These are phyloP conservation scores for Kodamaea leandrae DNA, from an alignment of 805 yeast species.

Conservation along the genomic window DNA sequence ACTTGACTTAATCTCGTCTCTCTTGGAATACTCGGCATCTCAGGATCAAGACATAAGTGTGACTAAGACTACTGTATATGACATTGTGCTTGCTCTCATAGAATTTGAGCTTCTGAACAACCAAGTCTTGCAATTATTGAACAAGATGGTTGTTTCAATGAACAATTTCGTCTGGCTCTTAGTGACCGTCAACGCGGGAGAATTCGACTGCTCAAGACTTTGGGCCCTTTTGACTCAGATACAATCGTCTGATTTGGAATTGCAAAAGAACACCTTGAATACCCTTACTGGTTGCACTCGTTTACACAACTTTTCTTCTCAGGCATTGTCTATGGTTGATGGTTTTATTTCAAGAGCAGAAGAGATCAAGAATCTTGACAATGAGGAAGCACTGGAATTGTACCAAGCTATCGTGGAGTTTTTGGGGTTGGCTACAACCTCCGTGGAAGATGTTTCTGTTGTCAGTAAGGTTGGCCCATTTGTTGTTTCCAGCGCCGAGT, in stretches of 20 bases:
- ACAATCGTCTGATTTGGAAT: slow-evolving; percentile 14
- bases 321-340: slow-evolving; percentile 26
- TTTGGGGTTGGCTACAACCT: slow-evolving; percentile 38
- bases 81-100: slow-evolving; percentile 38
- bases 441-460: slow-evolving; percentile 23
- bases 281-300: slow-evolving; percentile 38
- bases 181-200: slow-evolving; percentile 25
- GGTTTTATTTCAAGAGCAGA: slow-evolving; percentile 23
- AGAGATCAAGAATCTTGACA: slow-evolving; percentile 9
- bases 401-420: slow-evolving; percentile 47
- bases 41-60: slow-evolving; percentile 6
- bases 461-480: slow-evolving; percentile 9
- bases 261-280: slow-evolving; percentile 37
- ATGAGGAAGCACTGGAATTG: slow-evolving; percentile 11
- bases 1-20: slow-evolving; percentile 73
- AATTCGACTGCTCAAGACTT: slow-evolving; percentile 18
- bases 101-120: slow-evolving; percentile 31
- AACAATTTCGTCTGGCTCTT: slow-evolving; percentile 71
- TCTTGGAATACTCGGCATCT: slow-evolving; percentile 49
- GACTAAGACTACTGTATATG: slow-evolving; percentile 13
- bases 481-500: slow-evolving; percentile 15
- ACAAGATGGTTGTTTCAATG: slow-evolving; percentile 60
- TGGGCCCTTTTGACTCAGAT: slow-evolving; percentile 27
- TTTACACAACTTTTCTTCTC: slow-evolving; percentile 26
- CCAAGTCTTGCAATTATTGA: slow-evolving; percentile 38